Evolutionary conservation across 371 early-diverging fungal genomes (phyloP), one percentile per base, ranked within the genome.

Genomic region (Saksenaea vasiformis): DNA sequence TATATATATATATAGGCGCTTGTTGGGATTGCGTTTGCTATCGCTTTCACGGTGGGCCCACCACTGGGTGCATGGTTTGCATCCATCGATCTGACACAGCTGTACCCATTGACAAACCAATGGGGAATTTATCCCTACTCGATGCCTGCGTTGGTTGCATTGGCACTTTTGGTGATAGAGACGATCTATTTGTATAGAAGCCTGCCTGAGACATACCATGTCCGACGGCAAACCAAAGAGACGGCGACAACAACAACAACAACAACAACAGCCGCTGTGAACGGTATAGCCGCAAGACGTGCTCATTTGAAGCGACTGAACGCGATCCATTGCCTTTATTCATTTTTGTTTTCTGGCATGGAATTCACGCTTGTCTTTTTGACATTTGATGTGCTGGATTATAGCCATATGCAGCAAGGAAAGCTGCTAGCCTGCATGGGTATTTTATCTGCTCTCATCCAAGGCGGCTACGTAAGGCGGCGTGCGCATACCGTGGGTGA

Each of bases 361-460:
- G 98, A 98, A 76, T 98, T 96, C 78, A 98, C 98, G 0, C 80
- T 98, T 57, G 95, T 98, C 0, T 98, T 98, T 72, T 80, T 97
- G 72, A 95, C 97, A 0, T 93, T 90, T 78, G 96, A 97, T 75
- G 84, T 92, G 19, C 90, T 95, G 62, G 79, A 85, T 47, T 98
- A 93, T 63, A 83, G 86, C 14, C 90, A 95, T 73, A 87, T 87
- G 77, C 91, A 94, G 65, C 98, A 98, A 75, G 99, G 99, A 2
- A 83, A 82, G 61, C 75, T 97, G 3, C 82, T 98, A 11, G 96
- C 91, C 1, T 88, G 83, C 64, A 90, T 98, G 56, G 99, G 98
- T 24, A 85, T 97, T 24, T 47, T 92, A 10, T 92, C 96, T 2
- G 92, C 96, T 0, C 44, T 91, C 28, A 83, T 98, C 15, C 98